Percentiles rank a stretch among this genome's conserved stretches.
These are phyloP conservation scores for Ustilago bromivora DNA, from an alignment of 1,284 basidiomycete genomes.

Conservation along the genomic window DNA sequence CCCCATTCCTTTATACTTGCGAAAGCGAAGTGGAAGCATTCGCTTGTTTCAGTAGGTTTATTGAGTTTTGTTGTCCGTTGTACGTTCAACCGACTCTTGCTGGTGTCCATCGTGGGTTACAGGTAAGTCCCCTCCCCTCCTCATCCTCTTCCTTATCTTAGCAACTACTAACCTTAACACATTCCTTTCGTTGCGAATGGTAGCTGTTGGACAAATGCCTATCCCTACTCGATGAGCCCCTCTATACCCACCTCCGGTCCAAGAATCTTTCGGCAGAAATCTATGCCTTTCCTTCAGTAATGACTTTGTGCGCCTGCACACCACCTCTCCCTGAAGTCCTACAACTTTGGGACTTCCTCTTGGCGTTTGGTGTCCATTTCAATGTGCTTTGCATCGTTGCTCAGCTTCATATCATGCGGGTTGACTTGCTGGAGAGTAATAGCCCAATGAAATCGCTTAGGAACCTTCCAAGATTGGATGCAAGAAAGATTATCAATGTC, in stretches of 20 bases:
- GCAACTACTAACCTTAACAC: neutral
- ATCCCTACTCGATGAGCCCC: conserved; percentile 86
- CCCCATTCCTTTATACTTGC: conserved; percentile 95
- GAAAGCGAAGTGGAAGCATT: conserved; percentile 96
- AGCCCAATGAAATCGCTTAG: conserved; percentile 95
- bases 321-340: conserved; percentile 94
- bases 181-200: neutral
- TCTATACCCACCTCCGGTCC: conserved; percentile 83
- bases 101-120: conserved; percentile 91
- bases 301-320: conserved; percentile 95
- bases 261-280: conserved; percentile 98
- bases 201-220: conserved; percentile 92
- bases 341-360: conserved; percentile 94
- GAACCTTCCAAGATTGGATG: conserved; percentile 91
- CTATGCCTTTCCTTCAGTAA: conserved; percentile 94
- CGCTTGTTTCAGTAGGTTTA: conserved; percentile 92
- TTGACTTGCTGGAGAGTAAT: conserved; percentile 84
- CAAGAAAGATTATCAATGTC: conserved; percentile 86
- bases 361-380: conserved; percentile 94
- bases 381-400: conserved; percentile 97
- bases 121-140: conserved; percentile 74
- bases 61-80: conserved; percentile 89
- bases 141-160: neutral
- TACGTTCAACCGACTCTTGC: conserved; percentile 95
- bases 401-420: conserved; percentile 87